Percentiles rank a stretch among this genome's conserved stretches.
Conservation (phyloP, 169 alveolate genomes). For the Theileria sp. region DNA sequence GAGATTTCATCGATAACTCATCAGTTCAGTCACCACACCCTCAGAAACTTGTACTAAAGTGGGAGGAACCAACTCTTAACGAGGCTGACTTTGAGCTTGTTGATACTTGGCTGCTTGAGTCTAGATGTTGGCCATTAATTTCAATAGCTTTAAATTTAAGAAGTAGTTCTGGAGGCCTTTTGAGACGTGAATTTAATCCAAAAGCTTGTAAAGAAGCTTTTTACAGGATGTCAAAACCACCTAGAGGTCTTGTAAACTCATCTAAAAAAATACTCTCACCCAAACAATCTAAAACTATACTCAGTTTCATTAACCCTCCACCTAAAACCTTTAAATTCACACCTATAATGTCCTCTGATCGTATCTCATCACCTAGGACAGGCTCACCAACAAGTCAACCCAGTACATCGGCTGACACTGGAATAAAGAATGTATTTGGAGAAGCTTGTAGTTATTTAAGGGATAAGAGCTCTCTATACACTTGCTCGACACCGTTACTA, state of each 20-base stretch:
- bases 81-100: conserved; percentile 54
- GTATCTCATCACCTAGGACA: background rate
- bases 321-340: conserved; percentile 23
- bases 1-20: conserved; percentile 23
- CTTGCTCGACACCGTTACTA: background rate
- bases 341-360: conserved; percentile 19
- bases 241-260: conserved; percentile 64
- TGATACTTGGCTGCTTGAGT: conserved; percentile 58
- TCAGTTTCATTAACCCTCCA: conserved; percentile 56
- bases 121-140: conserved; percentile 56
- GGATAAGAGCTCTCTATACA: conserved; percentile 8
- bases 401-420: background rate
- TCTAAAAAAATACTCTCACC: conserved; percentile 58
- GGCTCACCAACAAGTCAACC: background rate
- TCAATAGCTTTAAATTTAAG: conserved; percentile 54
- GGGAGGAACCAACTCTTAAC: conserved; percentile 24
- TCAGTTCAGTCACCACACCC: conserved; percentile 2
- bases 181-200: conserved; percentile 44
- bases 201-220: conserved; percentile 38
- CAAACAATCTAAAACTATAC: conserved; percentile 56
- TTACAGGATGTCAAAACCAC: conserved; percentile 21
- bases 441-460: background rate
- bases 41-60: conserved; percentile 28
- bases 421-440: conserved; percentile 10
- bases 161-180: conserved; percentile 58